phyloP scores from a whole-genome alignment of 2,329 filamentous ascomycete genomes.

The Claviceps sp. region DNA sequence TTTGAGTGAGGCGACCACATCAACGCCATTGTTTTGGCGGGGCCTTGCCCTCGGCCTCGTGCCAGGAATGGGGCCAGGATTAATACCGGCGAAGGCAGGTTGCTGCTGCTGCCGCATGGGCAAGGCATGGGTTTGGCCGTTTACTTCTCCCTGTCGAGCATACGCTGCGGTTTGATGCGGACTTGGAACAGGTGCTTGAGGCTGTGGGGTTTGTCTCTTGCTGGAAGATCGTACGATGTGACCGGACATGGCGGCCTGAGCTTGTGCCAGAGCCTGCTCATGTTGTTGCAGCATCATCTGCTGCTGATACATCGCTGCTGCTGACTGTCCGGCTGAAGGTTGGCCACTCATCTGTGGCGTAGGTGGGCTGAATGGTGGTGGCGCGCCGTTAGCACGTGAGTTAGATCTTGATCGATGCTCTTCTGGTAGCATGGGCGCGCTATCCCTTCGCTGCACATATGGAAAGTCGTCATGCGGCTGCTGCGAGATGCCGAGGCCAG shows the following conservation, averaged over 20 bases:
- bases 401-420: slow-evolving; percentile 57
- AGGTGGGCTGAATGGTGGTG: slow-evolving; percentile 34
- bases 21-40: slow-evolving; percentile 66
- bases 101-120: slow-evolving; percentile 26
- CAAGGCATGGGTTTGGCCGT: slow-evolving; percentile 20
- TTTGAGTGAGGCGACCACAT: slow-evolving; percentile 72
- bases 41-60: slow-evolving; percentile 63
- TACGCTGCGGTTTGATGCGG: slow-evolving; percentile 16
- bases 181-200: slow-evolving; percentile 13
- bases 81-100: slow-evolving; percentile 10
- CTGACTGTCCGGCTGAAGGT: slow-evolving; percentile 24
- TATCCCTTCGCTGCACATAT: slow-evolving; percentile 37
- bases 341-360: slow-evolving; percentile 19
- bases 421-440: slow-evolving; percentile 47
- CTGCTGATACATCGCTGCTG: slow-evolving; percentile 41
- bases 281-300: slow-evolving; percentile 68
- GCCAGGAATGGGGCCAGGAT: slow-evolving; percentile 26
- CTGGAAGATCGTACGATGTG: slow-evolving; percentile 62
- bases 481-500: slow-evolving; percentile 48
- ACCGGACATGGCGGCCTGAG: slow-evolving; percentile 62
- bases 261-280: slow-evolving; percentile 67
- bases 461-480: slow-evolving; percentile 45
- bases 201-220: slow-evolving; percentile 42
- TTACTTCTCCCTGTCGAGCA: slow-evolving; percentile 16
- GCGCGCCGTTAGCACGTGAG: slow-evolving; percentile 42